Percentiles rank a stretch among this genome's conserved stretches.
Evolutionary conservation across 1,284 basidiomycete genomes (phyloP).

Genomic region (Tilletia walkeri): DNA sequence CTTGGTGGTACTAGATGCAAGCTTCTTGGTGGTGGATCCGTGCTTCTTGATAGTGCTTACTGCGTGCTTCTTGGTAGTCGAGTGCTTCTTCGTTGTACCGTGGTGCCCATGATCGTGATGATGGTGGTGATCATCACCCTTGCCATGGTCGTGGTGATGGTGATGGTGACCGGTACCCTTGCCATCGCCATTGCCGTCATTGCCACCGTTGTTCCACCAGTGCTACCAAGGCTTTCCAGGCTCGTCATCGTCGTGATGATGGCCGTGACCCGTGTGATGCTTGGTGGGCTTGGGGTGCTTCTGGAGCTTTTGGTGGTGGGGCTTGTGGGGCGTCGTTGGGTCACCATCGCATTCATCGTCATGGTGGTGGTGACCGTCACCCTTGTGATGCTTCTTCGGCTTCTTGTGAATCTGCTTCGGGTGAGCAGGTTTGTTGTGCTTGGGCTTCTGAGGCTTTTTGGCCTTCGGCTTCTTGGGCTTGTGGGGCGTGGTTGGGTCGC

Average conservation of each 20-base stretch:
- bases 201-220: background rate
- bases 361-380: background rate
- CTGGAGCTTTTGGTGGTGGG: no score
- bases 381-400: slow-evolving; percentile 7
- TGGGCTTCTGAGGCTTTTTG: no score
- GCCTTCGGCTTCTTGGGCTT: no score
- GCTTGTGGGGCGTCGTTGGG: no score
- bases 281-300: no score
- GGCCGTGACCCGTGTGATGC: background rate
- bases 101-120: background rate
- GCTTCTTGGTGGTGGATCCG: background rate
- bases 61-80: no score
- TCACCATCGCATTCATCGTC: slow-evolving; percentile 12
- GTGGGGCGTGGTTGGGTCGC: background rate
- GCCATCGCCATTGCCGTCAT: background rate
- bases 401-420: no score
- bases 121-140: slow-evolving; percentile 18
- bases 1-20: no score
- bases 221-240: background rate
- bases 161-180: background rate
- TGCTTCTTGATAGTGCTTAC: no score
- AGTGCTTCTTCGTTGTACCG: background rate
- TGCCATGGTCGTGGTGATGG: background rate
- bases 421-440: no score
- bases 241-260: slow-evolving; percentile 8